Base-by-base conservation (phyloP, 2,329 filamentous ascomycete species). In the Exophiala bonariae region DNA sequence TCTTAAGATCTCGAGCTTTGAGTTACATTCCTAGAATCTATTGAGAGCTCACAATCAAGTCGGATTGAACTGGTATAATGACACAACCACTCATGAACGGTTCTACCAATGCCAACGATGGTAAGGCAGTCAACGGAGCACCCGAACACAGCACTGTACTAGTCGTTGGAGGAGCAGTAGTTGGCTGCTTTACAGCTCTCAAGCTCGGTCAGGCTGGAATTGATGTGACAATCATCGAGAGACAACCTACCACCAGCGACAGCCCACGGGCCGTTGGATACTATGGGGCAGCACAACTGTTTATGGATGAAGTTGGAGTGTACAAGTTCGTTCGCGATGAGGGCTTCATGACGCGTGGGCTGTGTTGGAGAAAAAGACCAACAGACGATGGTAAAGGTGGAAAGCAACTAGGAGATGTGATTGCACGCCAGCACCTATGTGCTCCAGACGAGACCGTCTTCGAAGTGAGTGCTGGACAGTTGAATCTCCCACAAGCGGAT, bases 171-270 rank as follows among this genome's bases (percentile, higher is more conserved):
- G 69, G 66, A 6, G 69, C 68, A 17, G 68, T 66, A 37, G 65
- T 69, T 2, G 69, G 70, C 16, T 65, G 70, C 17, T 65, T 72
- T 41, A 64, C 69, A 33, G 66, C 67, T 3, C 61, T 70, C 20
- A 63, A 68, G 17, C 64, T 73, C 32, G 56, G 60, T 2, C 60
- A 66, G 46, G 62, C 63, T 2, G 47, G 58, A 5, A 62, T 70
- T 10, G 57, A 62, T 14, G 63, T 66, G 32, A 54, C 52, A 10
- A 55, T 72, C 32, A 52, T 72, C 35, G 65, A 64, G 50, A 57
- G 18, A 18, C 39, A 43, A 13, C 30, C 49, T 3, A 17, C 18
- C 7, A 41, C 40, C 3, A 47, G 40, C 43, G 36, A 47, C n/a
- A 28, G n/a, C 13, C 49, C 49, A 13, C 44, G 49, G 14, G 49